Percentiles rank a stretch among this genome's conserved stretches.
These are phyloP conservation scores for Vitis cinerea DNA, from an alignment of 164 flowering plant genomes.

Conservation along the genomic window DNA sequence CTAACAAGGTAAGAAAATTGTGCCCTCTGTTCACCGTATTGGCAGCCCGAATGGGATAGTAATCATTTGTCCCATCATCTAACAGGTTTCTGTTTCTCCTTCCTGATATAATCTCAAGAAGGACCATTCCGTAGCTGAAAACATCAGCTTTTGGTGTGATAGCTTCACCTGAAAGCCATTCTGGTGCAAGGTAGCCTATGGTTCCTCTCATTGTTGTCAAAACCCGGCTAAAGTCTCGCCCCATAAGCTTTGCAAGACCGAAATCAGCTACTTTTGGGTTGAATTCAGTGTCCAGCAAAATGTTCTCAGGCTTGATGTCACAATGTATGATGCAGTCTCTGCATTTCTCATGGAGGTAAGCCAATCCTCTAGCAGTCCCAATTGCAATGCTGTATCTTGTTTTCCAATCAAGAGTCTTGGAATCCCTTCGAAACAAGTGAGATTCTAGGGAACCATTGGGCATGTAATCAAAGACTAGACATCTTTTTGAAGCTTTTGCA, in stretches of 20 bases:
- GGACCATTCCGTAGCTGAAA: constrained; percentile 58
- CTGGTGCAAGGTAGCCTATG: constrained; percentile 60
- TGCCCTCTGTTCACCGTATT: constrained; percentile 22
- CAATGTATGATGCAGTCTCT: constrained; percentile 58
- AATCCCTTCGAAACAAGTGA: constrained; percentile 27
- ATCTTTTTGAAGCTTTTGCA: constrained; percentile 36
- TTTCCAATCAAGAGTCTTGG: constrained; percentile 33
- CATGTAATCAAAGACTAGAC: constrained; percentile 63
- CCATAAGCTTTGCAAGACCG: constrained; percentile 58
- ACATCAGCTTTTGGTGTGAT: constrained; percentile 58
- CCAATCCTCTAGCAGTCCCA: constrained; percentile 49
- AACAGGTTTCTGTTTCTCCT: constrained; percentile 35
- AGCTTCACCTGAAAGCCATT: constrained; percentile 54
- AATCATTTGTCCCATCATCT: constrained; percentile 20
- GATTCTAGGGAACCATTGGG: constrained; percentile 46
- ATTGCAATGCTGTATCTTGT: constrained; percentile 44
- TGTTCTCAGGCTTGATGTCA: constrained; percentile 66
- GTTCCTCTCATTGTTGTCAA: constrained; percentile 63
- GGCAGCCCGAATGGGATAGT: constrained; percentile 43
- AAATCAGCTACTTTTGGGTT: constrained; percentile 57
- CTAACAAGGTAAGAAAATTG: constrained; percentile 28
- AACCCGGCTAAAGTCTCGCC: constrained; percentile 51
- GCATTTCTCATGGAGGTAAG: constrained; percentile 59
- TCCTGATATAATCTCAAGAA: constrained; percentile 48
- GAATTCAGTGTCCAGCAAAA: constrained; percentile 41